Percentiles rank a stretch among this genome's conserved stretches.
phyloP scores from a whole-genome alignment of 345 rosid species.

The Hevea brasiliensis region DNA sequence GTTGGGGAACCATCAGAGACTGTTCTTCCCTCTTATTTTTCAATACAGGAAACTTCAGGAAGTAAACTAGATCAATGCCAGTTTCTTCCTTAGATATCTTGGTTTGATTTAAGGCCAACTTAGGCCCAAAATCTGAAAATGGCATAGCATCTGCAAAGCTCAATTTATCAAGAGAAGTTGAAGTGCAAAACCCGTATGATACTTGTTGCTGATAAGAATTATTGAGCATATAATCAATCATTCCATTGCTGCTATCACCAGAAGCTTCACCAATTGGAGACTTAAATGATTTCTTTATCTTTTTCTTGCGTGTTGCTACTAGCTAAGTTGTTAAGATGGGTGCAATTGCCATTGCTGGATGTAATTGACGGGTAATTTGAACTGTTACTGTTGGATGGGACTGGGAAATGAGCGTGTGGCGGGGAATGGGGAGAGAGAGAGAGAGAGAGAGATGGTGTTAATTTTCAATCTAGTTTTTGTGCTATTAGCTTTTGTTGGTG shows the following conservation, averaged over 20 bases:
- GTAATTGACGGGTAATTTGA: too few relatives aligned
- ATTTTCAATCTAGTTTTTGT: too few relatives aligned
- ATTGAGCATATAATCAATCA: conserved; percentile 62
- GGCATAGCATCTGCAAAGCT: conserved; percentile 91
- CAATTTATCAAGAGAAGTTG: conserved; percentile 60
- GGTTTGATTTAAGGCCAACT: conserved; percentile 61
- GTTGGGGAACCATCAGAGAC: conserved; percentile 30
- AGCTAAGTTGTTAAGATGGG: too few relatives aligned
- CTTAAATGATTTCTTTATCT: conserved; percentile 21
- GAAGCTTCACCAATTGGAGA: conserved; percentile 35
- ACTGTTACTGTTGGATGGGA: too few relatives aligned
- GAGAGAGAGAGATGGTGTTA: too few relatives aligned
- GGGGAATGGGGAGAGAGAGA: too few relatives aligned
- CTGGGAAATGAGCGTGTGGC: too few relatives aligned
- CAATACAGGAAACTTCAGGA: too few relatives aligned
- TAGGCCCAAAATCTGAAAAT: conserved; percentile 82
- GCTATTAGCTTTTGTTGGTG: too few relatives aligned
- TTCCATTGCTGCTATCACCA: conserved; percentile 31
- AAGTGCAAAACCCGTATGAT: conserved; percentile 43
- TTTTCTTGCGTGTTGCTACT: too few relatives aligned
- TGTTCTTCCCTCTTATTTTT: conserved; percentile 46
- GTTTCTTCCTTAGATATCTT: conserved; percentile 55
- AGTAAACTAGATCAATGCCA: conserved; percentile 74
- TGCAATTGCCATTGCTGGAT: too few relatives aligned
- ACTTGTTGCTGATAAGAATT: conserved; percentile 41